These are phyloP conservation scores for Aspergillus sp. DNA, from an alignment of 2,329 filamentous ascomycete genomes.

Conservation along the genomic window DNA sequence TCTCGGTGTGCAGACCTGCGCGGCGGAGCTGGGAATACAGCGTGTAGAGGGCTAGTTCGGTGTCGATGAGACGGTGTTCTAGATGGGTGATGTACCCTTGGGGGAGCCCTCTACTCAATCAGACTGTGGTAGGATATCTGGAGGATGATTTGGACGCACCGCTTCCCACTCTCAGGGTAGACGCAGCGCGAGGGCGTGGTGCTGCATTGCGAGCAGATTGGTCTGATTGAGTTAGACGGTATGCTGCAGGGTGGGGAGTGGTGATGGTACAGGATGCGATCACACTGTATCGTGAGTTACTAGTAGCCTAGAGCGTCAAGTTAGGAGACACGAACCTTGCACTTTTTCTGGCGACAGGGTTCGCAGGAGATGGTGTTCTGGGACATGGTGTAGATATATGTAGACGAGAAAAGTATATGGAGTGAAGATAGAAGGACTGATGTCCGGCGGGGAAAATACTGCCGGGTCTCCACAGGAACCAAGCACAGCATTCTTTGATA, in stretches of 20 bases:
- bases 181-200: slow-evolving; percentile 12
- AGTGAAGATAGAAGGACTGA: background rate
- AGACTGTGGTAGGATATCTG: background rate
- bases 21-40: slow-evolving; percentile 14
- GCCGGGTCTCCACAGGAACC: background rate
- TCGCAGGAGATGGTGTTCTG: slow-evolving; percentile 19
- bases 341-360: slow-evolving; percentile 19
- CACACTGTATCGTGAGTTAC: slow-evolving; percentile 11
- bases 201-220: slow-evolving; percentile 15
- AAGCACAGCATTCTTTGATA: no score
- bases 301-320: background rate
- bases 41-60: slow-evolving; percentile 27
- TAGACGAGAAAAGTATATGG: background rate
- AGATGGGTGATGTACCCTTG: slow-evolving; percentile 41
- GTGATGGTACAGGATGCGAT: slow-evolving; percentile 13
- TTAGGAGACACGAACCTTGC: slow-evolving; percentile 10
- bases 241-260: background rate
- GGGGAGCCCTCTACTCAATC: slow-evolving; percentile 10
- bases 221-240: slow-evolving; percentile 9
- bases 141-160: slow-evolving; percentile 11
- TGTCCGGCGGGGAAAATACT: background rate
- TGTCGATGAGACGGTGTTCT: slow-evolving; percentile 36
- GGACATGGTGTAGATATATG: background rate
- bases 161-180: slow-evolving; percentile 20
- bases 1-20: background rate